phyloP scores from a whole-genome alignment of 2,329 filamentous ascomycete species.

The Venturia oleaginea region DNA sequence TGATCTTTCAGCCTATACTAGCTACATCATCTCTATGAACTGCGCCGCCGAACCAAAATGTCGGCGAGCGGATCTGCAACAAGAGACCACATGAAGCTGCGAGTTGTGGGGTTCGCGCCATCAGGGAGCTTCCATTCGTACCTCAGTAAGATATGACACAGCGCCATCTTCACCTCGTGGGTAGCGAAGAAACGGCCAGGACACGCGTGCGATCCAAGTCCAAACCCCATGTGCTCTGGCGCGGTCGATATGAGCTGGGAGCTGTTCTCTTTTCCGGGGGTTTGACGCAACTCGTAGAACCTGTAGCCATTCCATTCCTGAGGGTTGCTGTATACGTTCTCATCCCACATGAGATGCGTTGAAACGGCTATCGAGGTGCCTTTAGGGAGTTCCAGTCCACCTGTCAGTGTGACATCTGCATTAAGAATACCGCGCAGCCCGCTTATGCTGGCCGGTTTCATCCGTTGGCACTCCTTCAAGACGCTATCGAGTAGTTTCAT shows the following conservation, averaged over 20 bases:
- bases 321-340: conserved; percentile 14
- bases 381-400: conserved; percentile 17
- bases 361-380: conserved; percentile 17
- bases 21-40: too few relatives aligned
- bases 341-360: conserved; percentile 13
- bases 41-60: too few relatives aligned
- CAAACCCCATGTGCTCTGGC: conserved; percentile 18
- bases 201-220: conserved; percentile 25
- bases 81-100: too few relatives aligned
- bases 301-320: conserved; percentile 16
- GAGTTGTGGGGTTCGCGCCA: too few relatives aligned
- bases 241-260: too few relatives aligned
- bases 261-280: too few relatives aligned
- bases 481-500: conserved; percentile 17
- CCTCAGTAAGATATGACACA: conserved; percentile 22
- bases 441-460: conserved; percentile 1
- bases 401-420: conserved; percentile 17
- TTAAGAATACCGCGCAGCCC: conserved; percentile 12
- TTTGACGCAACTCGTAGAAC: conserved; percentile 4
- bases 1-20: too few relatives aligned
- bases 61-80: too few relatives aligned
- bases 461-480: conserved; percentile 16
- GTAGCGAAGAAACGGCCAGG: conserved; percentile 27
- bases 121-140: conserved; percentile 18
- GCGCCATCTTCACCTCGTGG: conserved; percentile 27